Conservation (phyloP, 257 asterid species). For the Solanum piurae region DNA sequence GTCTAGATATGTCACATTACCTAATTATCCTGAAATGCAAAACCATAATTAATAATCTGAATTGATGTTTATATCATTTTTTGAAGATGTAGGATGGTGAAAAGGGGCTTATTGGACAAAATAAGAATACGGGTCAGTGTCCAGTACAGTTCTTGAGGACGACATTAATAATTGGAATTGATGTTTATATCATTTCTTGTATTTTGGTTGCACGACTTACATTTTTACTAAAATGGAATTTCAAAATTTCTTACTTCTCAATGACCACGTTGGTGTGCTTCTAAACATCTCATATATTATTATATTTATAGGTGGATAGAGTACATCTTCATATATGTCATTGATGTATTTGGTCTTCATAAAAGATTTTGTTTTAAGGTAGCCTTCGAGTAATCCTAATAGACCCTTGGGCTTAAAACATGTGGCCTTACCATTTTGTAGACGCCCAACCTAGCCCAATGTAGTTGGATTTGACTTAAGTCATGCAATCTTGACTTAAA, state of each 20-base stretch:
- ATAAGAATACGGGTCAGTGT: constrained; percentile 32
- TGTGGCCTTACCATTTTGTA: too few species aligned
- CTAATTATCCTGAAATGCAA: background rate
- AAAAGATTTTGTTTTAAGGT: too few species aligned
- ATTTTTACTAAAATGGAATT: background rate
- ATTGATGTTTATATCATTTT: too few species aligned
- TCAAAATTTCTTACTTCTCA: background rate
- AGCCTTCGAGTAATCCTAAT: too few species aligned
- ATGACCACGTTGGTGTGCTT: background rate
- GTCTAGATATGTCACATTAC: constrained; percentile 20
- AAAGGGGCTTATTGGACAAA: constrained; percentile 30
- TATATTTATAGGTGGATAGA: background rate
- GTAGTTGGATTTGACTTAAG: too few species aligned
- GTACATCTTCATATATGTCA: background rate
- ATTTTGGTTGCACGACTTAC: background rate
- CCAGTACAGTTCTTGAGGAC: background rate
- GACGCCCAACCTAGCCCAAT: too few species aligned
- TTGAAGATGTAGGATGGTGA: background rate
- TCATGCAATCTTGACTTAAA: too few species aligned
- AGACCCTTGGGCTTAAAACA: too few species aligned
- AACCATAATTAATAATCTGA: background rate
- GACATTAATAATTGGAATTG: background rate
- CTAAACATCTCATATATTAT: background rate
- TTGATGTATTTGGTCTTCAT: too few species aligned
- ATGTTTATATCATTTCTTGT: background rate